These are phyloP conservation scores for Dioscorea zingiberensis DNA, from an alignment of 106 monocot genomes.

Conservation along the genomic window DNA sequence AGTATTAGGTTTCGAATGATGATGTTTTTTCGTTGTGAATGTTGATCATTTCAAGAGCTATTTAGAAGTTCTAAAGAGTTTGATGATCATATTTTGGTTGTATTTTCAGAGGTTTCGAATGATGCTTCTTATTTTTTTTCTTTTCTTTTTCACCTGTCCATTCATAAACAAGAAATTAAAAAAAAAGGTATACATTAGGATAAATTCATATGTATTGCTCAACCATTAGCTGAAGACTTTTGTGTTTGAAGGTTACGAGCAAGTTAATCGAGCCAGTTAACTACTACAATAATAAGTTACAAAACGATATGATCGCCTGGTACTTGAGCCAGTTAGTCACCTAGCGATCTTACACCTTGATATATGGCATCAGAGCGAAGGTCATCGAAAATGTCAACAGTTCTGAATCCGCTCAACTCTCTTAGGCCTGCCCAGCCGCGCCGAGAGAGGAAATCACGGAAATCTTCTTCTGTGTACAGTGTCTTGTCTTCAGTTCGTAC, in stretches of 20 bases:
- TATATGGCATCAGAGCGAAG: slow-evolving; percentile 68
- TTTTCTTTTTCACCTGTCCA: no score
- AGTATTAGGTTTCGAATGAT: no score
- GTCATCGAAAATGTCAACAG: slow-evolving; percentile 55
- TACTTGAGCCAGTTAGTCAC: slow-evolving; percentile 16
- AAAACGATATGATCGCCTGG: background rate
- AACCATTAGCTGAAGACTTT: background rate
- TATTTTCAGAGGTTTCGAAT: no score
- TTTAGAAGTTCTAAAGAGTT: no score
- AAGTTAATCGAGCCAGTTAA: no score
- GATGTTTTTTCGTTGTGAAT: no score
- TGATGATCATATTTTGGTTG: no score
- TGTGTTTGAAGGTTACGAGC: no score
- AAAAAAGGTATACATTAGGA: background rate
- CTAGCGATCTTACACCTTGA: slow-evolving; percentile 60
- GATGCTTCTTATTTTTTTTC: no score
- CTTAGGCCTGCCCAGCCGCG: slow-evolving; percentile 68
- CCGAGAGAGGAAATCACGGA: slow-evolving; percentile 61
- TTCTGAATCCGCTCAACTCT: slow-evolving; percentile 63
- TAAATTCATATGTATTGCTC: background rate
- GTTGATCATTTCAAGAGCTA: no score
- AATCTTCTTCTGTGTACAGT: slow-evolving; percentile 83
- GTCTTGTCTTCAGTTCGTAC: slow-evolving; percentile 75
- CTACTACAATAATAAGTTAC: background rate
- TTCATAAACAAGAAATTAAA: no score